Evolutionary conservation across 441 rosid species (phyloP).

Genomic region (Pelargonium fulgidum): DNA sequence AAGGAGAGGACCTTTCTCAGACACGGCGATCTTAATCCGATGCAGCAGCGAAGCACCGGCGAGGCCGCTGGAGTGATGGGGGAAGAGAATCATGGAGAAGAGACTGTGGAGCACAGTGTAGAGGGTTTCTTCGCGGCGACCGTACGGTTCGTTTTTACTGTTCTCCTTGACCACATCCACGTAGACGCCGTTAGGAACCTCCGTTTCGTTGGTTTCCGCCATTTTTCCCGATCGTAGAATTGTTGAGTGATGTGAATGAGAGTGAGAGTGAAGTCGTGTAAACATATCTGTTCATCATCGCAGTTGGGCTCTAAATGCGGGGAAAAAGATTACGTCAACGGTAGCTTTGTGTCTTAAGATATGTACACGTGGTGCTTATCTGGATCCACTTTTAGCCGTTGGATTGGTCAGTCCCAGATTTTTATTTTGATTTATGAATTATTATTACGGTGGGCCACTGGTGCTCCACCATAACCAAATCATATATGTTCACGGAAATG

Average conservation of each 20-base stretch:
- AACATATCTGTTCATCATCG: background rate
- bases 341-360: background rate
- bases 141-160: background rate
- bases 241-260: no score
- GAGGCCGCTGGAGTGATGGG: conserved; percentile 27
- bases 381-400: background rate
- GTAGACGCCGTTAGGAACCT: conserved; percentile 20
- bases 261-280: no score
- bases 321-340: background rate
- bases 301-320: background rate
- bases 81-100: conserved; percentile 40
- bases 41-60: conserved; percentile 36
- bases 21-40: conserved; percentile 42
- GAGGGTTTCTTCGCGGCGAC: conserved; percentile 30
- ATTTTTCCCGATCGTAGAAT: conserved; percentile 14
- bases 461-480: no score
- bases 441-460: no score
- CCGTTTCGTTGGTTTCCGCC: conserved; percentile 28
- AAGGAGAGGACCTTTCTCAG: conserved; percentile 46
- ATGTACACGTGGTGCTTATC: background rate
- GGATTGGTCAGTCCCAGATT: background rate
- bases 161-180: conserved; percentile 13
- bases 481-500: no score
- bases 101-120: conserved; percentile 37
- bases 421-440: no score